Evolutionary conservation across 257 asterid genomes (phyloP).

Genomic region (Cruciata laevipes): DNA sequence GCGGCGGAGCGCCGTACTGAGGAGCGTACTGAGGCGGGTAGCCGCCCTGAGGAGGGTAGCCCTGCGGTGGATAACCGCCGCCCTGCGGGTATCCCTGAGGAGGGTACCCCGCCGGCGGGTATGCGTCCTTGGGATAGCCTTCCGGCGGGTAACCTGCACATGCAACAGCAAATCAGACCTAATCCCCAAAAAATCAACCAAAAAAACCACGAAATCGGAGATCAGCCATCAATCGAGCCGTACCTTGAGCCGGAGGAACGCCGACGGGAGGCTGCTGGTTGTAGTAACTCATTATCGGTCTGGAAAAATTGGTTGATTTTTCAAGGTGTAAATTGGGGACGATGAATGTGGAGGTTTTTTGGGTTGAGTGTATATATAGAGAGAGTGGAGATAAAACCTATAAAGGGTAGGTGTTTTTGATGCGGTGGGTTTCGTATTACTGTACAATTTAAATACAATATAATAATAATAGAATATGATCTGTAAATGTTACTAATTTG

Average conservation of each 20-base stretch:
- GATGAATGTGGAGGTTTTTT: neutral
- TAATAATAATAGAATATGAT: neutral
- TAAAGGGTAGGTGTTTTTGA: neutral
- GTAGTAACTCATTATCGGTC: conserved; percentile 31
- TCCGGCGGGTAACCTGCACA: conserved; percentile 39
- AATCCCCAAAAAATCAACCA: neutral
- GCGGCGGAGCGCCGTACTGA: conserved; percentile 40
- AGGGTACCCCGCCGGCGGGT: conserved; percentile 46
- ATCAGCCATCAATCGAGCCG: neutral
- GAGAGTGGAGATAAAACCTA: neutral
- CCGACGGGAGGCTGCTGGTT: conserved; percentile 36
- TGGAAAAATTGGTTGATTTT: neutral
- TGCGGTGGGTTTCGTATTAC: neutral
- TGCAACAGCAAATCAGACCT: neutral
- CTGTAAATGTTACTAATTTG: neutral
- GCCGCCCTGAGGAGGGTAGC: conserved; percentile 35
- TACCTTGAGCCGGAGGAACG: conserved; percentile 39
- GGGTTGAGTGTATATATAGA: neutral
- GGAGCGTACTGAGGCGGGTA: conserved; percentile 40
- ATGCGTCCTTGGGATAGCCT: conserved; percentile 30
- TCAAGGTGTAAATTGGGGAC: neutral
- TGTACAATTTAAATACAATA: too few relatives aligned
- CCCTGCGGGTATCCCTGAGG: conserved; percentile 38
- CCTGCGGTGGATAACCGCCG: conserved; percentile 15
- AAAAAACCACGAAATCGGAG: neutral